A percentile compares a stretch with the other conserved stretches of the same genome.
Conservation (phyloP, 768 basidiomycete genomes). For the Hygrophorus pudorinus region DNA sequence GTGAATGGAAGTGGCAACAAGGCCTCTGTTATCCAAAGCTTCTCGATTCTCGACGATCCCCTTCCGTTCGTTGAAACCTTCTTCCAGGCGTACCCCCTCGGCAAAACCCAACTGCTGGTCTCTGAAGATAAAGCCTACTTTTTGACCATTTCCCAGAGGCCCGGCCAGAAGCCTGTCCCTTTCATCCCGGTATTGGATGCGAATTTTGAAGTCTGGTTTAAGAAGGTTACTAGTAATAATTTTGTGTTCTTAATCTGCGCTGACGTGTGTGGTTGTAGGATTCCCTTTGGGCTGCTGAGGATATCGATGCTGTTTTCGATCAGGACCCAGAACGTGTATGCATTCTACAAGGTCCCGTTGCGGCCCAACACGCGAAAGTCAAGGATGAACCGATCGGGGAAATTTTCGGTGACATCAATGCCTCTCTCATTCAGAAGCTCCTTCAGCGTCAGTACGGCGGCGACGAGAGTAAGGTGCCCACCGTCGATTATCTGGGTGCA, state of each 20-base stretch:
- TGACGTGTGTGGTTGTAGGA: too few relatives aligned
- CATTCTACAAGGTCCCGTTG: conserved; percentile 94
- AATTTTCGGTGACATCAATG: conserved; percentile 81
- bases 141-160: conserved; percentile 90
- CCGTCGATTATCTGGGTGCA: conserved; percentile 70
- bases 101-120: conserved; percentile 77
- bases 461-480: conserved; percentile 67
- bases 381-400: conserved; percentile 95
- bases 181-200: conserved; percentile 96
- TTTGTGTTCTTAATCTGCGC: too few relatives aligned
- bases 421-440: conserved; percentile 65
- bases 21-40: conserved; percentile 80
- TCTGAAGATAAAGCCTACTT: conserved; percentile 94
- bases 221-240: conserved; percentile 58
- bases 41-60: conserved; percentile 74
- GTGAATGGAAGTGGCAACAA: conserved; percentile 70
- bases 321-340: conserved; percentile 98
- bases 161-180: conserved; percentile 96
- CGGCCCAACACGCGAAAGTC: conserved; percentile 74
- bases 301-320: conserved; percentile 98
- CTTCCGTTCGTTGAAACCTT: conserved; percentile 66
- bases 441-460: conserved; percentile 70
- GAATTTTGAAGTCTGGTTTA: conserved; percentile 97
- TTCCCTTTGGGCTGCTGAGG: conserved; percentile 95
- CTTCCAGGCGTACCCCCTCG: conserved; percentile 77